A percentile compares a stretch with the other conserved stretches of the same genome.
Conservation (phyloP, 805 yeast genomes). For the Ogataea chonburiensis region DNA sequence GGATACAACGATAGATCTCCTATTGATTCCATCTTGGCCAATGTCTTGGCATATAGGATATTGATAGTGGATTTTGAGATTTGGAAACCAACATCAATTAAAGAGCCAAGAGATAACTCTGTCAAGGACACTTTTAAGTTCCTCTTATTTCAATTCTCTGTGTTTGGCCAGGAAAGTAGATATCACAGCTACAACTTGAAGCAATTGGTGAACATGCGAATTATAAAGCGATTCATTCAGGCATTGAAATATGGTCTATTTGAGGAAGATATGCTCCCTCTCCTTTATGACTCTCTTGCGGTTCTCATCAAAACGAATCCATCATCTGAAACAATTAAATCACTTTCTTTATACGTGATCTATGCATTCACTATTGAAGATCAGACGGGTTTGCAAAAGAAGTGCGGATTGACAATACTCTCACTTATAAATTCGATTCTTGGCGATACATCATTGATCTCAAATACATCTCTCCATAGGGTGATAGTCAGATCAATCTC, state of each 20-base stretch:
- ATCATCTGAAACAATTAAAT: constrained; percentile 52
- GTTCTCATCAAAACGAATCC: constrained; percentile 46
- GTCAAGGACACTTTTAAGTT: constrained; percentile 47
- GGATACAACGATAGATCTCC: constrained; percentile 57
- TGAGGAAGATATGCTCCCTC: constrained; percentile 37
- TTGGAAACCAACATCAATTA: constrained; percentile 40
- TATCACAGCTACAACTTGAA: constrained; percentile 49
- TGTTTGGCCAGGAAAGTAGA: constrained; percentile 52
- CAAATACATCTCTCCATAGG: constrained; percentile 28
- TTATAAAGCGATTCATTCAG: constrained; percentile 45
- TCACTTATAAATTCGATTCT: constrained; percentile 41
- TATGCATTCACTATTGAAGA: constrained; percentile 42
- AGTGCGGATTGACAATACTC: constrained; percentile 36
- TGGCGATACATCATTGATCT: constrained; percentile 34
- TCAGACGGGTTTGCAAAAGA: constrained; percentile 17
- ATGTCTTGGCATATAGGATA: constrained; percentile 54
- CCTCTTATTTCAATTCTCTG: constrained; percentile 57
- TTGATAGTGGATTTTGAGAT: constrained; percentile 63
- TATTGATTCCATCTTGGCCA: constrained; percentile 53
- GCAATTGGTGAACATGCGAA: constrained; percentile 52
- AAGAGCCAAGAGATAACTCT: constrained; percentile 20
- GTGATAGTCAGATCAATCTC: constrained; percentile 54
- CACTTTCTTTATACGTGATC: constrained; percentile 50
- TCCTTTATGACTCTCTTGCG: constrained; percentile 39
- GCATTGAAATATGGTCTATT: constrained; percentile 45